A percentile compares a stretch with the other conserved stretches of the same genome.
Evolutionary conservation across 345 rosid genomes (phyloP).

Genomic region (Salix exigua): DNA sequence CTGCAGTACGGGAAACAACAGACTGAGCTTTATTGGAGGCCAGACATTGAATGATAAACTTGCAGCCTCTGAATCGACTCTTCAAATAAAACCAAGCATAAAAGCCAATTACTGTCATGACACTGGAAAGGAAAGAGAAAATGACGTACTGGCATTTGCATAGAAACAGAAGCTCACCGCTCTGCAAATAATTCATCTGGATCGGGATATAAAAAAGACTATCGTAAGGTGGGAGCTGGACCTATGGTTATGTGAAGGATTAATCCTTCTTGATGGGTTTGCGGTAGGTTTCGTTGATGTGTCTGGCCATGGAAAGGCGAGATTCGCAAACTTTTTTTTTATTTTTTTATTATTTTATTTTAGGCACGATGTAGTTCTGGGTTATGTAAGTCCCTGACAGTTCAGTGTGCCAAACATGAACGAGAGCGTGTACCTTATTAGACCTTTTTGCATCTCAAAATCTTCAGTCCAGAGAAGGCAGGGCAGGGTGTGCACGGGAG

Average conservation of each 20-base stretch:
- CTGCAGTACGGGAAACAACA: not conserved
- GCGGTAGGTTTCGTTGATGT: conserved; percentile 40
- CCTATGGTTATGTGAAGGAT: not conserved
- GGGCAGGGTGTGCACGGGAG: not conserved
- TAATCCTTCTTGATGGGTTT: conserved; percentile 21
- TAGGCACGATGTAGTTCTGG: too few species aligned
- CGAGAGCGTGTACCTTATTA: conserved; percentile 2
- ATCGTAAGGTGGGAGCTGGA: not conserved
- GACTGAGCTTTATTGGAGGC: too few species aligned
- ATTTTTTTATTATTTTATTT: conserved; percentile 6
- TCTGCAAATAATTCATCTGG: not conserved
- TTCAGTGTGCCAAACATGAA: conserved; percentile 6
- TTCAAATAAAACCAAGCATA: not conserved
- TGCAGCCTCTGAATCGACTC: not conserved
- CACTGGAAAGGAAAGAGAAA: not conserved
- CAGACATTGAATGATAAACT: not conserved
- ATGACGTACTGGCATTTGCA: not conserved
- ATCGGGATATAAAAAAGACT: not conserved
- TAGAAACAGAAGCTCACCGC: not conserved
- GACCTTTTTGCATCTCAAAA: not conserved
- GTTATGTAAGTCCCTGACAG: conserved; percentile 29
- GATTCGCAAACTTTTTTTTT: conserved; percentile 11
- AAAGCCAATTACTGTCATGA: not conserved
- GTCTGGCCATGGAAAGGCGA: conserved; percentile 32
- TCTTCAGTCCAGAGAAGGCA: not conserved